phyloP scores from a whole-genome alignment of 2,329 filamentous ascomycete genomes.

The Trichoderma koningii region DNA sequence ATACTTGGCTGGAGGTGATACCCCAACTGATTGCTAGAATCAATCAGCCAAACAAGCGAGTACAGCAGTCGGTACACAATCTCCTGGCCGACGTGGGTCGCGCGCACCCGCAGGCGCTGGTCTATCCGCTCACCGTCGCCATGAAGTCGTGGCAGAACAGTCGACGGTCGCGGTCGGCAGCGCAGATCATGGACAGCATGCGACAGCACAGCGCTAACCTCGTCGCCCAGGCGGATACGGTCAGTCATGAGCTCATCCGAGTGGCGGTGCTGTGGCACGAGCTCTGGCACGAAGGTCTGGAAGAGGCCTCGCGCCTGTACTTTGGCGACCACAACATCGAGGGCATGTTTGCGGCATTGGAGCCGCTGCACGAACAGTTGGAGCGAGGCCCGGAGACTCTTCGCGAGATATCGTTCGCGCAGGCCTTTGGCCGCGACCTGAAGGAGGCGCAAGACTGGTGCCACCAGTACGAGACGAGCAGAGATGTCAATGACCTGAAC shows the following conservation, averaged over 20 bases:
- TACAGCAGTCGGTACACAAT: slow-evolving; percentile 88
- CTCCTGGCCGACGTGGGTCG: slow-evolving; percentile 90
- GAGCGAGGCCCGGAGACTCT: slow-evolving; percentile 91
- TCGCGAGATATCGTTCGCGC: slow-evolving; percentile 93
- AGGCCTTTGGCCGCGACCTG: slow-evolving; percentile 93
- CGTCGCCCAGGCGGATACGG: slow-evolving; percentile 91
- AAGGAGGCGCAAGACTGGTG: slow-evolving; percentile 97
- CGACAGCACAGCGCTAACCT: slow-evolving; percentile 88
- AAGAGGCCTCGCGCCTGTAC: slow-evolving; percentile 94
- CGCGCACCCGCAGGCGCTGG: slow-evolving; percentile 90
- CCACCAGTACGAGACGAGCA: slow-evolving; percentile 83
- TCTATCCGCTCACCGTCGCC: slow-evolving; percentile 95
- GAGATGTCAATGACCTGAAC: slow-evolving; percentile 91
- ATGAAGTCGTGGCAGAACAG: slow-evolving; percentile 90
- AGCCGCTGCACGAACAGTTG: slow-evolving; percentile 87
- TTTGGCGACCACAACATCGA: slow-evolving; percentile 98
- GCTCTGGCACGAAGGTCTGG: slow-evolving; percentile 96
- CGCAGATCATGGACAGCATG: slow-evolving; percentile 97
- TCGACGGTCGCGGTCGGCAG: slow-evolving; percentile 82
- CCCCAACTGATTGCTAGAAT: slow-evolving; percentile 96
- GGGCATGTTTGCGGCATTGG: slow-evolving; percentile 91
- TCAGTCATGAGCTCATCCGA: slow-evolving; percentile 94
- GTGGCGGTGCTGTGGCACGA: slow-evolving; percentile 99
- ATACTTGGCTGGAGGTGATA: slow-evolving; percentile 98
- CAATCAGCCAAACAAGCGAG: slow-evolving; percentile 88